These are phyloP conservation scores for Picochlorum sp. DNA, from an alignment of 139 green algal species.

Conservation along the genomic window DNA sequence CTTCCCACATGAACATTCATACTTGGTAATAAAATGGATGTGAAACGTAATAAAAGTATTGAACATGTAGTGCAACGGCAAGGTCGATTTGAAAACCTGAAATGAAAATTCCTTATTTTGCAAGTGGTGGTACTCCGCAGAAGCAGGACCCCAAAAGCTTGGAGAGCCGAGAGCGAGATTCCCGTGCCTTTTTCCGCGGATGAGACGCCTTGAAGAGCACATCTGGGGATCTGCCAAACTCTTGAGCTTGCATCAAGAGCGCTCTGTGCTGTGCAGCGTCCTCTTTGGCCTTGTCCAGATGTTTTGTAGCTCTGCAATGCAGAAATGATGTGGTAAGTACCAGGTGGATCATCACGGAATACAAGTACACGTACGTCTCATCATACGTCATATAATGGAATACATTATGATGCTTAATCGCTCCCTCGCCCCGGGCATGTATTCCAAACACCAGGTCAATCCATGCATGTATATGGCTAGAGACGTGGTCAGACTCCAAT, in stretches of 20 bases:
- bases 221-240: conserved; percentile 60
- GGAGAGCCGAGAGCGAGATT: neutral
- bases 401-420: conserved; percentile 54
- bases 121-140: no score
- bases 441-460: conserved; percentile 70
- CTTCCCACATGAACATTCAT: no score
- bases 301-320: conserved; percentile 16
- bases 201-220: conserved; percentile 27
- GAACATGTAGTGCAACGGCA: no score
- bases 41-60: no score
- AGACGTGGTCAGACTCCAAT: conserved; percentile 56
- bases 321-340: conserved; percentile 1
- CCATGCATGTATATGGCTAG: conserved; percentile 52
- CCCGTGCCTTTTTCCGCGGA: conserved; percentile 15
- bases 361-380: conserved; percentile 15
- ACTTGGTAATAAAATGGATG: no score
- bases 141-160: no score
- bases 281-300: conserved; percentile 25
- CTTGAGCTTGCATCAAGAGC: conserved; percentile 51
- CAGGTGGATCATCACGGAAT: neutral
- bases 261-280: conserved; percentile 17
- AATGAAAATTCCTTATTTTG: no score
- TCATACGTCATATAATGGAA: conserved; percentile 75
- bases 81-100: no score
- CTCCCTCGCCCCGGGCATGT: conserved; percentile 25